Evolutionary conservation across 208 protist genomes (phyloP), one percentile per base, ranked within the genome.

Genomic region (Crithidia fasciculata): DNA sequence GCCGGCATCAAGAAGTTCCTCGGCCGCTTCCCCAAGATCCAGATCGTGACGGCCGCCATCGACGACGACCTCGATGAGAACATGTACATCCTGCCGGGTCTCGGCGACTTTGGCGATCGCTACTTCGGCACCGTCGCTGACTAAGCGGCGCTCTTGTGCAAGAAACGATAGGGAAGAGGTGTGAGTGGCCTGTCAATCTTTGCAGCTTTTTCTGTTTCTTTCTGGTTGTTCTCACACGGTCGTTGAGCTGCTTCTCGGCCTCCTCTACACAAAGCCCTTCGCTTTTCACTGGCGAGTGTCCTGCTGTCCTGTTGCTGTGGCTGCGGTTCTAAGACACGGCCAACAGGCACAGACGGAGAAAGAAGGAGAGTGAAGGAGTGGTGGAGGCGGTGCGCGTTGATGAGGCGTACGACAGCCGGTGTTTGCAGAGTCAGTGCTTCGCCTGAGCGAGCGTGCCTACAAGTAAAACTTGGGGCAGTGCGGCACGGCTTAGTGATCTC

Each of bases 81-180:
- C 19, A 96, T 93, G 74, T 99, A 97, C 82, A 99, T 99, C 67
- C 43, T 98, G 6, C 98, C 98, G 36, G 98, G 97, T 44, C 85
- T 99, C 10, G 98, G 98, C 45, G 98, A 99, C 84, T 99, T 99
- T 84, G 98, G 98, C 12, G 96, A 99, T 72, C 88, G 98, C 40
- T 99, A 98, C 85, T 99, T 99, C 74, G 96, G 97, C 69, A 98
- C 93, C 40, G 76, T 88, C 7, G 78, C 86, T 10, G 60, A 80
- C 37, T 89, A 78, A 73, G 15, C 8, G 47, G 9, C 45, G 45
- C 1, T 28, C 28, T 28, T 28, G 28, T 28, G 0, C 28, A 28
- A 28, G 28, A 28, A 28, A 28, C 28, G 28, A 28, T 28, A 28
- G 28, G 28, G 28, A 28, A 28, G 28, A 28, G 28, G 28, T 28